phyloP scores from a whole-genome alignment of 2,329 filamentous ascomycete species.

The Lecanicillium sp. region DNA sequence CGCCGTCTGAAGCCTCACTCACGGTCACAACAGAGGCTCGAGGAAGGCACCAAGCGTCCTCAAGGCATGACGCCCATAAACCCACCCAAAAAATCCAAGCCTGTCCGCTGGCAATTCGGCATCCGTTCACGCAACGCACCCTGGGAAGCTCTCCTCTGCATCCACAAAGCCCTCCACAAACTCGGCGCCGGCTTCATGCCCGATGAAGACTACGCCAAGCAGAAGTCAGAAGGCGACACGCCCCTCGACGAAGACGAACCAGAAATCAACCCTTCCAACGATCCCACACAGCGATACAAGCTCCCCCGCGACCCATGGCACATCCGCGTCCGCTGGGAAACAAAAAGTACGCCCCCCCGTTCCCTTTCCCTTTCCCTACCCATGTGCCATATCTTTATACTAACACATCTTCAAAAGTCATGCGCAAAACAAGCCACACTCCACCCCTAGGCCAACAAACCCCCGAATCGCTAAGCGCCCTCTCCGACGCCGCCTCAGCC shows the following conservation, averaged over 20 bases:
- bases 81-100: constrained; percentile 63
- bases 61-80: constrained; percentile 55
- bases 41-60: constrained; percentile 52
- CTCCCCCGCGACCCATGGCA: constrained; percentile 95
- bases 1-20: constrained; percentile 81
- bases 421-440: constrained; percentile 25
- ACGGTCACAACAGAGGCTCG: constrained; percentile 59
- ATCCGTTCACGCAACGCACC: constrained; percentile 92
- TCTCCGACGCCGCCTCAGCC: constrained; percentile 21
- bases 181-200: constrained; percentile 83
- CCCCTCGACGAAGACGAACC: constrained; percentile 27
- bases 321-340: constrained; percentile 82
- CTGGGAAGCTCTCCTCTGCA: constrained; percentile 87
- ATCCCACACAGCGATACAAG: constrained; percentile 58
- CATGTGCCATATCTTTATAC: not conserved
- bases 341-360: constrained; percentile 56
- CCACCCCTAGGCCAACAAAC: constrained; percentile 1
- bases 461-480: no score
- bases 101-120: constrained; percentile 94
- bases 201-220: constrained; percentile 46
- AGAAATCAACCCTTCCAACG: constrained; percentile 30
- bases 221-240: constrained; percentile 24
- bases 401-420: constrained; percentile 19
- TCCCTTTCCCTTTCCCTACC: not conserved
- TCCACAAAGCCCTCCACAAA: constrained; percentile 84